A percentile compares a stretch with the other conserved stretches of the same genome.
Conservation (phyloP, 352 stramenopile species). For the Globisporangium rhizosaccharum region DNA sequence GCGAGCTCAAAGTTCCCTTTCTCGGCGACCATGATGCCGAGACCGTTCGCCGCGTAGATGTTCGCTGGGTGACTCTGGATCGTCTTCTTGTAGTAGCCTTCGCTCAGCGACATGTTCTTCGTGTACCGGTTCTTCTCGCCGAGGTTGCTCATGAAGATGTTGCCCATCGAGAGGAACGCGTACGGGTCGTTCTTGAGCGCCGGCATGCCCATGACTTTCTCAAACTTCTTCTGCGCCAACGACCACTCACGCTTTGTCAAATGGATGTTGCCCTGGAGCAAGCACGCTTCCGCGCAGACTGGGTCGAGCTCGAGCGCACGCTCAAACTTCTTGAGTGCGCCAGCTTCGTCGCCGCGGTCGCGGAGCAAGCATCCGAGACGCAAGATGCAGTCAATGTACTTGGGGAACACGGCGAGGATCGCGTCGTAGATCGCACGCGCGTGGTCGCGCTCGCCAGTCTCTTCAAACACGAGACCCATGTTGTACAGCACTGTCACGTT, state of each 20-base stretch:
- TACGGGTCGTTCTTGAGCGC: conserved; percentile 95
- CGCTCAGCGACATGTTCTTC: conserved; percentile 93
- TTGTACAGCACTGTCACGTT: conserved; percentile 96
- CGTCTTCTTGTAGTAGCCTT: conserved; percentile 96
- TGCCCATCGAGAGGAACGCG: conserved; percentile 95
- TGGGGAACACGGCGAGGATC: conserved; percentile 90
- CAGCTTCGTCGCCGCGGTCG: conserved; percentile 90
- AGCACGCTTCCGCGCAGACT: conserved; percentile 89
- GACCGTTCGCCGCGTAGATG: conserved; percentile 95
- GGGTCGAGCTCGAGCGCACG: conserved; percentile 89
- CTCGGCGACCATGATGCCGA: conserved; percentile 97
- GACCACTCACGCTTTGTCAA: conserved; percentile 93
- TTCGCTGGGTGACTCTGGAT: conserved; percentile 90
- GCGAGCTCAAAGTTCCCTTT: conserved; percentile 95
- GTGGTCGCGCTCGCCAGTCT: conserved; percentile 86
- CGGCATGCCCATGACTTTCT: conserved; percentile 93
- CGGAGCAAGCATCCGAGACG: conserved; percentile 92
- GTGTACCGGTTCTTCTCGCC: conserved; percentile 93
- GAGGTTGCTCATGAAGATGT: conserved; percentile 98
- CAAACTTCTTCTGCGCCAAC: conserved; percentile 91
- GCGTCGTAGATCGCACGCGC: conserved; percentile 92
- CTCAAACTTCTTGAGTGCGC: conserved; percentile 89
- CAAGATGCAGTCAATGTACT: conserved; percentile 93
- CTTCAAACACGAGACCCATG: conserved; percentile 92
- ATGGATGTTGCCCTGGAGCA: conserved; percentile 95